Conservation (phyloP, 1,284 basidiomycete species). For the Ceratobasidium sp. region DNA sequence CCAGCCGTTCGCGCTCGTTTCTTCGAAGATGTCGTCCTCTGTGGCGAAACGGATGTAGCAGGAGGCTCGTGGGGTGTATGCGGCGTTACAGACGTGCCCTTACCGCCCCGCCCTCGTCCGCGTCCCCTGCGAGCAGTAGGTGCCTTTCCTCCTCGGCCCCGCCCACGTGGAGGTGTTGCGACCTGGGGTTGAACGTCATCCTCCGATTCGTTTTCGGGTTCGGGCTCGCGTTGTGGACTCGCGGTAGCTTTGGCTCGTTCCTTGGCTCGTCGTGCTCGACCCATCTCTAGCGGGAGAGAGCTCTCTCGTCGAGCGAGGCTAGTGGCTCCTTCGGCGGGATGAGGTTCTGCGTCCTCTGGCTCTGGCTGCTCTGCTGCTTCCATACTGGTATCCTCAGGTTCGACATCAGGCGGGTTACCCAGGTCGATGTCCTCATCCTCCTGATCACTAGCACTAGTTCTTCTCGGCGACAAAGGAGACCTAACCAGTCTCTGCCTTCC, state of each 20-base stretch:
- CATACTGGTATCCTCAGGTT: conserved; percentile 18
- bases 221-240: conserved; percentile 11
- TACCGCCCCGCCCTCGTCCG: conserved; percentile 62
- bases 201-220: conserved; percentile 31
- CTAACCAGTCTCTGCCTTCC: conserved; percentile 13
- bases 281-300: conserved; percentile 23
- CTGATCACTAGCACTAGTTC: not conserved
- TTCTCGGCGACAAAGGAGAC: conserved; percentile 15
- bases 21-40: conserved; percentile 46
- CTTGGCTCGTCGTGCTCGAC: conserved; percentile 15
- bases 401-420: not conserved
- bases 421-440: not conserved
- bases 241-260: not conserved
- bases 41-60: conserved; percentile 38
- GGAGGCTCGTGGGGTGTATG: conserved; percentile 53
- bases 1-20: conserved; percentile 16
- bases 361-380: conserved; percentile 11
- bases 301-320: conserved; percentile 12
- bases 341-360: conserved; percentile 2
- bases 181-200: conserved; percentile 18
- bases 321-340: not conserved
- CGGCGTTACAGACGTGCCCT: conserved; percentile 54
- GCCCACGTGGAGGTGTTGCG: conserved; percentile 20
- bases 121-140: conserved; percentile 54
- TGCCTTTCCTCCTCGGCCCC: conserved; percentile 7